These are phyloP conservation scores for Nannizzia gypsea DNA, from an alignment of 2,329 filamentous ascomycete genomes.

Conservation along the genomic window DNA sequence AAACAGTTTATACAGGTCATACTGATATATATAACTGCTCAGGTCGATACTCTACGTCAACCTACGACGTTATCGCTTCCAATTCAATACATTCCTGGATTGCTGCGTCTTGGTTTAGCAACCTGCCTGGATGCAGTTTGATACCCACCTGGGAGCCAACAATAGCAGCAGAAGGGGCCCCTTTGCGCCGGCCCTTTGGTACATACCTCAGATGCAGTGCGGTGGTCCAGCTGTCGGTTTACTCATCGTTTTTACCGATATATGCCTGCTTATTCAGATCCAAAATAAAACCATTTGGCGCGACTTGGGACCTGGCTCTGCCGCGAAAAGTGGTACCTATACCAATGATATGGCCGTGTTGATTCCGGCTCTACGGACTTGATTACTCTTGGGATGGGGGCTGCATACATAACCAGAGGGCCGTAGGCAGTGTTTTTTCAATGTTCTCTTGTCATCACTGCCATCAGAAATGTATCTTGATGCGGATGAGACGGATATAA, in stretches of 20 bases:
- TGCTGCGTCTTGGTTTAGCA: too few species aligned
- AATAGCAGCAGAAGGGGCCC: neutral
- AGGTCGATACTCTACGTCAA: too few species aligned
- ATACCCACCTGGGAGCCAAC: neutral
- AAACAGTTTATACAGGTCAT: too few species aligned
- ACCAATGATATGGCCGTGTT: neutral
- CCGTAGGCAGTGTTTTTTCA: neutral
- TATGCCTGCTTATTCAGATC: neutral
- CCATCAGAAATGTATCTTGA: neutral
- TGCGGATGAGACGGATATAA: neutral
- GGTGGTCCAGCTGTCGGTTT: neutral
- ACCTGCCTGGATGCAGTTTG: neutral
- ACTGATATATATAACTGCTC: too few species aligned
- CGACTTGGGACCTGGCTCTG: neutral
- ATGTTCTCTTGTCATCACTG: too few species aligned
- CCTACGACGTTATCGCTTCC: too few species aligned
- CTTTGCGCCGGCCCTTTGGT: neutral
- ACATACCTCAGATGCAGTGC: neutral
- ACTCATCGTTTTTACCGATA: neutral
- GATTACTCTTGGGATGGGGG: neutral
- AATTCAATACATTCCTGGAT: too few species aligned
- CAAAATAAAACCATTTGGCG: neutral
- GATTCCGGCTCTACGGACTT: neutral
- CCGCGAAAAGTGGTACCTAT: neutral
- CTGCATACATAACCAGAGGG: neutral